Base-by-base conservation (phyloP, 2,329 filamentous ascomycete species). In the Claviceps humidiphila region DNA sequence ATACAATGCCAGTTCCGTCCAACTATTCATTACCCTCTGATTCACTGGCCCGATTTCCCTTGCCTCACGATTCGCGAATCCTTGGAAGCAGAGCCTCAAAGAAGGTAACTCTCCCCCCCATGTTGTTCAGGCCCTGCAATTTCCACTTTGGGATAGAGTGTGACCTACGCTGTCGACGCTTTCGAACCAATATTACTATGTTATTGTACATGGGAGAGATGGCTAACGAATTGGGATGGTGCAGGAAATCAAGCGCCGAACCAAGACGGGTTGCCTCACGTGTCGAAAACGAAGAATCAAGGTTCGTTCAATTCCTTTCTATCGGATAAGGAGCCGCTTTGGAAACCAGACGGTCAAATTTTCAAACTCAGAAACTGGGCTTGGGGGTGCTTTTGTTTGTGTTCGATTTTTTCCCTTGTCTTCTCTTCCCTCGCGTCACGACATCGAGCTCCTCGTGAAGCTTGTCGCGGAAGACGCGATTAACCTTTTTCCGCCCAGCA, bases 201-300 rank as follows among this genome's bases (percentile, higher is more conserved):
- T 2, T 49, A n/a, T 38, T 20, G 14, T 22, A 45, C n/a, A 22
- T 38, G 16, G 24, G 17, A 5, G 13, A 47, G n/a, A 40, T 24
- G 5, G 9, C 47, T 58, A 52, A 58, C 40, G 13, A 40, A 38
- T n/a, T 13, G 49, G 45, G 34, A 34, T 50, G n/a, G 49, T 52
- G 26, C 63, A 81, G 78, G 78, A 81, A 63, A 81, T 81, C 61
- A 81, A 81, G 64, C 74, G 78, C 55, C 74, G 78, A 59, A 81
- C 78, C 47, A 81, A 81, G 64, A 81, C 78, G 1, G 78, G 78
- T n/a, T 81, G 78, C 58, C 65, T 81, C 63, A 81, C 78, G 45
- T 81, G 78, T 65, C 75, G 78, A 53, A 80, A 80, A 61, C 73
- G 78, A 58, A 71, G 78, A 59, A 81, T 81, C 63, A 81, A 81